phyloP scores from a whole-genome alignment of 495 filamentous ascomycete genomes.

The Echria macrotheca region DNA sequence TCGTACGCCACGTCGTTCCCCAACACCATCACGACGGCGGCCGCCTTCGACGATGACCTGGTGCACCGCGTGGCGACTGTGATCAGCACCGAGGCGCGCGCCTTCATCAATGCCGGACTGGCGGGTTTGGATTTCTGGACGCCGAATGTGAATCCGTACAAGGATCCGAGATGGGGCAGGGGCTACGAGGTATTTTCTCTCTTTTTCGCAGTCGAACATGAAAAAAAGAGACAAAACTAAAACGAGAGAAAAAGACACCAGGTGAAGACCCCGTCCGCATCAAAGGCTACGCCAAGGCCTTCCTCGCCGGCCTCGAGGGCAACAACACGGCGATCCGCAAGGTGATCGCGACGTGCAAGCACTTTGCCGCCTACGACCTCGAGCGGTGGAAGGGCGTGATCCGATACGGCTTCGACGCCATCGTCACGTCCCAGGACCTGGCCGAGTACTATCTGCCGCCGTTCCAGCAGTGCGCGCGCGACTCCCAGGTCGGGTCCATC shows the following conservation, averaged over 20 bases:
- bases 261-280: conserved; percentile 26
- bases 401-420: conserved; percentile 32
- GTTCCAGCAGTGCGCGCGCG: conserved; percentile 39
- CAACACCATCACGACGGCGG: conserved; percentile 36
- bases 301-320: conserved; percentile 59
- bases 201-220: too few relatives aligned
- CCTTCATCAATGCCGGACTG: conserved; percentile 57
- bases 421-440: conserved; percentile 35
- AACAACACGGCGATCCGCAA: conserved; percentile 32
- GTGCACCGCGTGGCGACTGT: conserved; percentile 31
- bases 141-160: conserved; percentile 17
- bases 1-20: conserved; percentile 43
- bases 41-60: conserved; percentile 45
- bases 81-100: conserved; percentile 59
- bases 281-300: conserved; percentile 50
- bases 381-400: conserved; percentile 39
- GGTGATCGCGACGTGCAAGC: conserved; percentile 60
- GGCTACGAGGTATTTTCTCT: conserved; percentile 14
- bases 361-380: conserved; percentile 61
- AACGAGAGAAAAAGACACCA: too few relatives aligned
- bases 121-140: conserved; percentile 48
- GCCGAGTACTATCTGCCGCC: conserved; percentile 43
- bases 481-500: conserved; percentile 38
- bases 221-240: too few relatives aligned
- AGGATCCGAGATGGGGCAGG: conserved; percentile 41